Base-by-base conservation (phyloP, 2,329 filamentous ascomycete genomes). In the Colletotrichum sidae region DNA sequence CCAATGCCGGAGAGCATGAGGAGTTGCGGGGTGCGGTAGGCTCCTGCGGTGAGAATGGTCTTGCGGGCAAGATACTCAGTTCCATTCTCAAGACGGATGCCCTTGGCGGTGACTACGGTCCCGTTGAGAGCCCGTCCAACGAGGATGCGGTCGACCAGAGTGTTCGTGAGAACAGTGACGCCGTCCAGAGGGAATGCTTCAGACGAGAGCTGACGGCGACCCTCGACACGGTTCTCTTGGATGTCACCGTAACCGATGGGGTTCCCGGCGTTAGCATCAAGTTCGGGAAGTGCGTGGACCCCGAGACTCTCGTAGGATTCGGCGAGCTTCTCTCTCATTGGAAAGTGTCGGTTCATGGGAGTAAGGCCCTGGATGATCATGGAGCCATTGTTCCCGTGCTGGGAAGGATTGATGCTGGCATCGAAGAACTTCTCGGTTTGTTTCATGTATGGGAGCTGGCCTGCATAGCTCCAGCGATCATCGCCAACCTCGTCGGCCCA, bases 1-100 rank as follows among this genome's bases (percentile, higher is more conserved):
- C 84, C 83, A 33, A 86, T 81, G 0, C 84, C 84, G 3, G 84
- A 86, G 12, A 83, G 81, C 68, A 84, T 79, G 3, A 86, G 76
- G 38, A 86, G 80, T 12, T 79, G 79, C 1, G 84, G 83, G 42
- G 80, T 84, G 70, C 81, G 83, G 70, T 84, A 86, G 12, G 83
- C 76, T 2, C 84, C 84, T 3, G 77, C 79, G 7, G 77, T 78
- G 11, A 84, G 71, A 4, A 84, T 76, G 69, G 83, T 68, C 59
- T 78, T 70, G 15, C 71, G 69, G 55, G 73, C 69, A 65, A 69
- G 39, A 46, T 57, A 51, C 11, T 72, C 59, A 4, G 67, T 74
- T 1, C 77, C 73, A 8, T 75, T 64, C 0, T 71, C 67, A 0
- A 75, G 60, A n/a, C 77, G 72, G 42, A 76, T 68, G 2, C 73